Percentiles rank a stretch among this genome's conserved stretches.
Evolutionary conservation across 495 filamentous ascomycete genomes (phyloP).

Genomic region (Aspergillus asperescens): DNA sequence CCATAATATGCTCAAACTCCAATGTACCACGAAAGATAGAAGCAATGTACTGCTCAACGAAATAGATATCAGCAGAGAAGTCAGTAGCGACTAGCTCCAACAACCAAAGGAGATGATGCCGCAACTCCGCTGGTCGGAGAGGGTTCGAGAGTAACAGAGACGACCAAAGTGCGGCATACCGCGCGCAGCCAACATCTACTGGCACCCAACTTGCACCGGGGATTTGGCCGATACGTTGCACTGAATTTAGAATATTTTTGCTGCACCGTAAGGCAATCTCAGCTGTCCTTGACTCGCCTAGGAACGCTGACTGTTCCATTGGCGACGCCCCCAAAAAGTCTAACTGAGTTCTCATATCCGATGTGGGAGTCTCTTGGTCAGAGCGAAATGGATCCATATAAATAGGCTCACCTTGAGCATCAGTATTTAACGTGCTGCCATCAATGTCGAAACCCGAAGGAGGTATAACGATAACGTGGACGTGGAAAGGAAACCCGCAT

Average conservation of each 20-base stretch:
- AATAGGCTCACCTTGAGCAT: slow-evolving; percentile 50
- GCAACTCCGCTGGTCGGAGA: slow-evolving; percentile 48
- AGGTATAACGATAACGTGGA: slow-evolving; percentile 65
- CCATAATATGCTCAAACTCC: slow-evolving; percentile 42
- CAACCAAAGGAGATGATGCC: slow-evolving; percentile 61
- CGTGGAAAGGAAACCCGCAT: slow-evolving; percentile 74
- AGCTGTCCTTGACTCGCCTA: slow-evolving; percentile 53
- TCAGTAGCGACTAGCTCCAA: slow-evolving; percentile 60
- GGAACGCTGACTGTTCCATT: slow-evolving; percentile 48
- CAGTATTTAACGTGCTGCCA: slow-evolving; percentile 46
- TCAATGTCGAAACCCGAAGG: slow-evolving; percentile 56
- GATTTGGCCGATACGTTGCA: slow-evolving; percentile 38
- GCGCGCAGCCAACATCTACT: slow-evolving; percentile 58
- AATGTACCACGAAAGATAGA: slow-evolving; percentile 48
- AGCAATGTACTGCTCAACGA: slow-evolving; percentile 60
- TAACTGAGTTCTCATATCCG: slow-evolving; percentile 55
- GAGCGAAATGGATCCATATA: slow-evolving; percentile 81
- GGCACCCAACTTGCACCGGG: slow-evolving; percentile 19
- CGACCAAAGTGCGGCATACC: slow-evolving; percentile 77
- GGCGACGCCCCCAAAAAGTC: slow-evolving; percentile 54
- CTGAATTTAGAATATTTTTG: slow-evolving; percentile 69
- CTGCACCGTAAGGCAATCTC: slow-evolving; percentile 71
- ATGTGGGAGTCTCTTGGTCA: slow-evolving; percentile 56
- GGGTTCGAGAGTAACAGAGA: slow-evolving; percentile 54
- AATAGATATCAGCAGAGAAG: slow-evolving; percentile 56